Evolutionary conservation across 176 grass and related monocot genomes (phyloP).

Genomic region (Cocos nucifera): DNA sequence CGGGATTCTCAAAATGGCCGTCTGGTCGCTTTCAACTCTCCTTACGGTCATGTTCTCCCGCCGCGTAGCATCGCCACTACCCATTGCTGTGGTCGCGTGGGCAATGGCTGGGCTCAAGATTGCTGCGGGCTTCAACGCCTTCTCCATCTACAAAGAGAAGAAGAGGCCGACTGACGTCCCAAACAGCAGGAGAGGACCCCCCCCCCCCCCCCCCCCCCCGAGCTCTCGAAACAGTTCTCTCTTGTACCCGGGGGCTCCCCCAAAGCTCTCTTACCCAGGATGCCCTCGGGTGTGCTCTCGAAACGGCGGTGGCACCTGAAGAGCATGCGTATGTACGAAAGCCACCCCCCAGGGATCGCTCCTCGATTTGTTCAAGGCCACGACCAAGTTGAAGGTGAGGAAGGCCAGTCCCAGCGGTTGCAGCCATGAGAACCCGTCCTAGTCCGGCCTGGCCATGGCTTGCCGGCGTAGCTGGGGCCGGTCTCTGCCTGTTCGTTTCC

Average conservation of each 20-base stretch:
- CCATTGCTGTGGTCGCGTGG: slow-evolving; percentile 30
- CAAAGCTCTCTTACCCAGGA: background rate
- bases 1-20: slow-evolving; percentile 1
- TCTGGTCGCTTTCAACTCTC: slow-evolving; percentile 15
- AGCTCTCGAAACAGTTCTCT: no score
- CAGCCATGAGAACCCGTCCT: background rate
- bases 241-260: no score
- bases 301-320: slow-evolving; percentile 19
- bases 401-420: background rate
- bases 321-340: slow-evolving; percentile 1
- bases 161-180: no score
- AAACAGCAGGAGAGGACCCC: no score
- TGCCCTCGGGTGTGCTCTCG: background rate
- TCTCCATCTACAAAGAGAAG: slow-evolving; percentile 20
- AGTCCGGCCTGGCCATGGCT: no score
- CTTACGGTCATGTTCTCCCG: slow-evolving; percentile 29
- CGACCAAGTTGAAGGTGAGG: slow-evolving; percentile 10
- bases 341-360: background rate
- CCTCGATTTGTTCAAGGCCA: background rate
- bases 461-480: no score
- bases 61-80: slow-evolving; percentile 20
- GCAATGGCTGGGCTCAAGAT: slow-evolving; percentile 24
- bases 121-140: slow-evolving; percentile 22
- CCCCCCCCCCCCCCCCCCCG: no score
- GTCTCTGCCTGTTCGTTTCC: no score